Base-by-base conservation (phyloP, 495 filamentous ascomycete species). In the Extremus antarcticus region DNA sequence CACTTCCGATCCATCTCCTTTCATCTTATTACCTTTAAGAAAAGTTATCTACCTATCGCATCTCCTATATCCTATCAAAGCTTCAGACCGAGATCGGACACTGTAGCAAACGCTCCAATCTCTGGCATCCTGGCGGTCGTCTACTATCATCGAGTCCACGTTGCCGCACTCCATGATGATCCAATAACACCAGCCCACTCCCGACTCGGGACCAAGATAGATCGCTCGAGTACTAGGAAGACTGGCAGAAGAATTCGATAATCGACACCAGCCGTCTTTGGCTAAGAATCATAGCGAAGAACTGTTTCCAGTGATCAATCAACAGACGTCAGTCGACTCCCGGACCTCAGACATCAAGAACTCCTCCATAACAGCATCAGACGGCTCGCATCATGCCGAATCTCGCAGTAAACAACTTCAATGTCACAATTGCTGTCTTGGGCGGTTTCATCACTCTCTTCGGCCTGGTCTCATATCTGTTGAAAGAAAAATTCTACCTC, bases 381-480 rank as follows among this genome's bases (percentile, higher is more conserved):
- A 35, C 4, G 29, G 29, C 45, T 17, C 10, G 15, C 13, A 49
- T 2, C 25, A 95, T 95, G 89, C 89, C 89, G 50, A 87, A 84
- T 43, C 72, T 94, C 51, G 78, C 76, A 4, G 60, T 88, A 43
- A 84, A 79, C 64, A 89, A 94, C 68, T 95, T 95, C 76, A 94
- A 95, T 67, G 87, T 94, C 55, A 80, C 88, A 55, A 83, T 87
- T 63, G 83, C 86, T 54, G 81, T 85, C 10, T 70, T 95, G 13
- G 90, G 90, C 23, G 89, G 86, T 17, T 97, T 91, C 71, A 83
- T 97, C 43, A 88, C 86, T 1, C 62, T 94, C 20, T 97, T 94
- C 65, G 88, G 86, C 9, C 73, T 95, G 38, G 88, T 95, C 0
- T 92, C 87, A 2, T 94, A 90, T 68, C 77, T 95, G 11, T 77